A percentile compares a stretch with the other conserved stretches of the same genome.
These are phyloP conservation scores for Aspergillus brasiliensis DNA, from an alignment of 2,329 filamentous ascomycete genomes.

Conservation along the genomic window DNA sequence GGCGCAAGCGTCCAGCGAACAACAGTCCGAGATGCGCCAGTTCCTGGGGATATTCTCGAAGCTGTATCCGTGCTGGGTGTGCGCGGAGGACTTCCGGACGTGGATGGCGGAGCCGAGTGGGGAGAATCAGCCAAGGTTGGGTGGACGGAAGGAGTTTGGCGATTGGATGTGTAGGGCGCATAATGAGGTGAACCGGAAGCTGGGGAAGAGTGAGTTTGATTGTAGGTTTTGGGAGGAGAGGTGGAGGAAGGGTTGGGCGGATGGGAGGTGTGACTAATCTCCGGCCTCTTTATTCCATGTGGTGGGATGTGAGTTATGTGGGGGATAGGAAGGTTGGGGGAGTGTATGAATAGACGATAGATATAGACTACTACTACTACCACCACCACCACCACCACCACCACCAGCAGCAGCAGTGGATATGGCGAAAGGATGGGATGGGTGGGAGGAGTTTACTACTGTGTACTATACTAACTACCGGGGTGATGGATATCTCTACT, in stretches of 20 bases:
- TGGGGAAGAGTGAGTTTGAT: conserved; percentile 90
- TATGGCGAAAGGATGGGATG: no score
- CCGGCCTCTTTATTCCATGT: background rate
- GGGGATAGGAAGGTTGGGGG: background rate
- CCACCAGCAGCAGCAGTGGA: no score
- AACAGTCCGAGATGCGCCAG: conserved; percentile 74
- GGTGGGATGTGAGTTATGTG: no score
- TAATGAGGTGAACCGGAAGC: conserved; percentile 63
- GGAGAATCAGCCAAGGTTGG: conserved; percentile 64
- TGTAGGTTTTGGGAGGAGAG: conserved; percentile 89
- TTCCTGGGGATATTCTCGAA: conserved; percentile 82
- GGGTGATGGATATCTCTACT: background rate
- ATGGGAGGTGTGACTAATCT: conserved; percentile 63
- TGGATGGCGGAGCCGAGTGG: conserved; percentile 68
- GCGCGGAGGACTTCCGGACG: conserved; percentile 83
- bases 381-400: no score
- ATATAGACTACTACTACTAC: background rate
- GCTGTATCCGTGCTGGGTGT: conserved; percentile 94
- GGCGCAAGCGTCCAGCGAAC: conserved; percentile 61
- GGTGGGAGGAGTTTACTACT: background rate
- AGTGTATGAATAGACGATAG: background rate
- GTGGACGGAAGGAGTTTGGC: conserved; percentile 51
- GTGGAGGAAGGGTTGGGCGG: conserved; percentile 84
- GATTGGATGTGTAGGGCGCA: conserved; percentile 55
- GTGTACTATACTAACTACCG: background rate